Conservation (phyloP, 192 early-diverging fungal genomes). For the Backusella tuberculispora region DNA sequence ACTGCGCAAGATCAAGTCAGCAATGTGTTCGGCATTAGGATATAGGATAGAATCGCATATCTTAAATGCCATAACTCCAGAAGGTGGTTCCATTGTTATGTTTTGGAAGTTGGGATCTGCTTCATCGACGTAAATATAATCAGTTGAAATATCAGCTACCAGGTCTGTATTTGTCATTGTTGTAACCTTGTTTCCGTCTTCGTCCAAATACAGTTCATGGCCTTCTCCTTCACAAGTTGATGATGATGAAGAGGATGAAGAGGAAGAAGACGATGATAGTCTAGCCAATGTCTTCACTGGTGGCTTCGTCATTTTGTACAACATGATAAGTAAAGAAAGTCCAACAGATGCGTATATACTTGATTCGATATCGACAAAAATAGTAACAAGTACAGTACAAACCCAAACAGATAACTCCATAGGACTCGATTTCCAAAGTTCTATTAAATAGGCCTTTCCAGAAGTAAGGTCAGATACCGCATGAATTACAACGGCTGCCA, state of each 20-base stretch:
- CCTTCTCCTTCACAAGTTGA: neutral
- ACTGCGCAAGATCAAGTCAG: slow-evolving; percentile 50
- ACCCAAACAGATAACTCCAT: slow-evolving; percentile 56
- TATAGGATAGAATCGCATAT: slow-evolving; percentile 70
- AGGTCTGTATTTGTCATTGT: neutral
- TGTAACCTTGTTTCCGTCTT: slow-evolving; percentile 5
- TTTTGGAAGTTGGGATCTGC: slow-evolving; percentile 26
- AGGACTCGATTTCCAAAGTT: slow-evolving; percentile 56
- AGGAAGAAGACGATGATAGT: slow-evolving; percentile 27
- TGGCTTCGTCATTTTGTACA: slow-evolving; percentile 78
- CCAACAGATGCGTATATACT: slow-evolving; percentile 80
- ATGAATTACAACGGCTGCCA: slow-evolving; percentile 81
- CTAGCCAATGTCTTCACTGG: slow-evolving; percentile 51
- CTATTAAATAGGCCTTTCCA: slow-evolving; percentile 54
- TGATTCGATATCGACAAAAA: slow-evolving; percentile 60
- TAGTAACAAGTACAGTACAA: slow-evolving; percentile 57
- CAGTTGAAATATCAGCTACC: neutral
- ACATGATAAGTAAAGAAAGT: slow-evolving; percentile 70
- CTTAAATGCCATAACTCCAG: slow-evolving; percentile 74
- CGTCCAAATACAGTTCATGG: neutral
- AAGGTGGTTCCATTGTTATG: slow-evolving; percentile 34
- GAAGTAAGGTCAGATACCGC: slow-evolving; percentile 76
- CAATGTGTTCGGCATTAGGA: slow-evolving; percentile 68
- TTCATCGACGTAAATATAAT: slow-evolving; percentile 35
- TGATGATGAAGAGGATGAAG: neutral